Base-by-base conservation (phyloP, 441 rosid species). In the Croton laevigatus region DNA sequence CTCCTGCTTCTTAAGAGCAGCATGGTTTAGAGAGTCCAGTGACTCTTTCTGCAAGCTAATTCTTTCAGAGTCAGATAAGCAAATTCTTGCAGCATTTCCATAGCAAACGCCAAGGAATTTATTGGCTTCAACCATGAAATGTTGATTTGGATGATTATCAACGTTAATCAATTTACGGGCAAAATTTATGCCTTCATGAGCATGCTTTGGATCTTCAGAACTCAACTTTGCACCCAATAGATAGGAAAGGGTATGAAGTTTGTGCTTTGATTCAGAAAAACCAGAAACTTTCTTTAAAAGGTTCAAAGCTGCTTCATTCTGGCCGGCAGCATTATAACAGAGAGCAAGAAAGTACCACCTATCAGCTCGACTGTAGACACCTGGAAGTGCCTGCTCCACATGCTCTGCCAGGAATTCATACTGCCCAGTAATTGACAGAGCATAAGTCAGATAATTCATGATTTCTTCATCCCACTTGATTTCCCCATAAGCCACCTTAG, bases 281-380 rank as follows among this genome's bases (percentile, higher is more conserved):
- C 95, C 84, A 2, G 80, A 80, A 66, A 87, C 81, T 79, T 88
- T 82, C 78, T 80, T 84, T 32, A 91, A 75, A 68, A 92, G 88
- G 83, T 91, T 91, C 73, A 93, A 72, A 55, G 98, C 93, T 42
- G 81, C 74, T 71, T 87, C 88, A 74, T 82, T 81, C 72, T 89
- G 85, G 65, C 89, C 91, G 6, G 89, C 90, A 73, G 95, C 96
- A 75, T 81, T 77, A 77, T 91, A 91, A 80, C 96, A 92, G 62
- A 92, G 92, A 48, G 97, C 93, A 60, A 92, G 95, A 77, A 86
- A 71, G 80, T 88, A 87, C 96, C 97, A 95, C 76, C 98, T 87
- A 65, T 89, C 96, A 54, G 85, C 85, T 72, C 96, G 83, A 49
- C 72, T 71, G 61, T 87, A 92, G 71, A 80, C 78, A 53, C 96